Evolutionary conservation across 2,329 filamentous ascomycete species (phyloP), one percentile per base, ranked within the genome.

Genomic region (Epichloe bromicola): DNA sequence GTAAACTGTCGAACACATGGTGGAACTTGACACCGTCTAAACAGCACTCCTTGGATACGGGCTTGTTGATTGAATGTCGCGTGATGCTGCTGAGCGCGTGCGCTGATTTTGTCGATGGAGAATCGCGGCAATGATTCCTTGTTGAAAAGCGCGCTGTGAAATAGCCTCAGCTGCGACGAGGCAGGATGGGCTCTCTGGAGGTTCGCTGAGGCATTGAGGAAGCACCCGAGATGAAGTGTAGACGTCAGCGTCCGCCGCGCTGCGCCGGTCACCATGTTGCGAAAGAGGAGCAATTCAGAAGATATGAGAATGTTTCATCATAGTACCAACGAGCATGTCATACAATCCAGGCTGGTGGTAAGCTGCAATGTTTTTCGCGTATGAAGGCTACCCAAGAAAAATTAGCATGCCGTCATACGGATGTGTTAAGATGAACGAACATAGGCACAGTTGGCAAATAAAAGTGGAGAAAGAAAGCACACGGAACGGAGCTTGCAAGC

Each of bases 181-280:
- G 50, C 44, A 59, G 56, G 30, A 58, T 55, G 40, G 51, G 39
- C 48, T 58, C 57, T 48, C 53, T 19, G 40, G 59, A 56, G 36
- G 53, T 46, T 45, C 53, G 19, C 6, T 44, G 53, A 50, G 58
- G 50, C 34, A 30, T 58, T 55, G 30, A 55, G 55, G 45, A 51
- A 61, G 62, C 60, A 59, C 56, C 66, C 64, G 58, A 65, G 12
- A 19, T 39, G 66, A 63, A 70, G 66, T 60, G 68, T 69, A 55
- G 73, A 72, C 66, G 74, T 67, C 67, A 75, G 67, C 65, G 67
- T 67, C 61, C 70, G 71, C 59, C 72, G 73, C 60, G 73, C 67
- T 61, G 68, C 68, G 65, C 70, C 72, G 67, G 71, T 68, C 64
- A 69, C 70, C 74, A 76, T 76, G 58, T 59, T 70, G 61, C 61